Evolutionary conservation across 2,329 filamentous ascomycete species (phyloP), one percentile per base, ranked within the genome.

Genomic region (Neopestalotiopsis sp.): DNA sequence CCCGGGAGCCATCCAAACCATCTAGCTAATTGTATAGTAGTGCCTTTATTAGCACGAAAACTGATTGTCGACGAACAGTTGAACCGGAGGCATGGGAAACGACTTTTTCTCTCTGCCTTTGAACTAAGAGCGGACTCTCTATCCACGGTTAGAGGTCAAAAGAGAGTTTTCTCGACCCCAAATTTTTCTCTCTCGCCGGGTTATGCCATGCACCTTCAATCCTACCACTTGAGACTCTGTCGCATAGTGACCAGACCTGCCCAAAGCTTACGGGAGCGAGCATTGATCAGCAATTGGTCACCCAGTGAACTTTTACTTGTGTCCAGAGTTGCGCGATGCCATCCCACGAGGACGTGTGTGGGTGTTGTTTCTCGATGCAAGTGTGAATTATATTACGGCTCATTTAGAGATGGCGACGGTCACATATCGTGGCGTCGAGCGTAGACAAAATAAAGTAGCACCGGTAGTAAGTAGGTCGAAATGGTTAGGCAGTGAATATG

Each of bases 181-280:
- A 61, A 28, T 28, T 28, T 61, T 38, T 40, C 32, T 61, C 17
- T 40, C 17, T 32, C 59, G 59, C 59, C 59, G 32, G 59, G 59
- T 40, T 34, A 61, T 40, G 59, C 59, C 59, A 61, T 61, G 59
- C 59, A 61, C 30, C 32, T 32, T 61, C 45, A 17, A 40, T 20
- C 12, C 59, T 61, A 34, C 59, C 59, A 61, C 59, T 20, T 61
- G 59, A 61, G 59, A 61, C 59, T 28, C 59, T 61, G 59, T 61
- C 59, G 30, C 32, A 40, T 30, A 34, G 59, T 52, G 45, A 20
- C 45, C 45, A 52, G 45, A n/a, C 45, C 45, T 52, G 45, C 45
- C 45, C 45, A 52, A 52, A 52, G 45, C 45, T 52, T 52, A 24
- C 45, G 45, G 45, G 45, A 52, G n/a, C 17, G 45, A 52, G 45